Conservation (phyloP, 805 yeast species). For the Dipodascopsis uninucleata region DNA sequence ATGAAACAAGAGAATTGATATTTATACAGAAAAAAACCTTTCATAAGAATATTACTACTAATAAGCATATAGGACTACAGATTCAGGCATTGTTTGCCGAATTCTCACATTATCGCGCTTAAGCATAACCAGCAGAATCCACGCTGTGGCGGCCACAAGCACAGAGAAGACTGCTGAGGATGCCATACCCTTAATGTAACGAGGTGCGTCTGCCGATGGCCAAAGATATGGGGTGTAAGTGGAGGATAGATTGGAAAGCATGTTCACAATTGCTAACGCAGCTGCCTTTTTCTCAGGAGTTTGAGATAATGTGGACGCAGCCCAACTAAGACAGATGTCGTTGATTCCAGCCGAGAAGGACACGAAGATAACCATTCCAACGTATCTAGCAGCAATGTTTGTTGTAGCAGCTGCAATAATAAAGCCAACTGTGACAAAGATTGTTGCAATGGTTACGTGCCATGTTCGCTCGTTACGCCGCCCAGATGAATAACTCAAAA, state of each 20-base stretch:
- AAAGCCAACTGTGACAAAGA: conserved; percentile 6
- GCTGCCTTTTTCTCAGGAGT: conserved; percentile 44
- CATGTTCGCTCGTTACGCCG: conserved; percentile 22
- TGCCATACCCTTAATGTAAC: conserved; percentile 12
- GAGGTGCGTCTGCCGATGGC: conserved; percentile 8
- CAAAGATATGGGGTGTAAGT: conserved; percentile 20
- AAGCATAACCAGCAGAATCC: conserved; percentile 1
- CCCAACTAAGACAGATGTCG: conserved; percentile 19
- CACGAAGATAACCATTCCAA: conserved; percentile 17
- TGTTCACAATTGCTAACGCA: conserved; percentile 42
- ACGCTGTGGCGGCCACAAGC: conserved; percentile 5
- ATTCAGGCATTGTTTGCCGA: conserved; percentile 10
- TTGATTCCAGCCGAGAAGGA: conserved; percentile 22
- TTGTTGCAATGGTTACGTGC: conserved; percentile 9
- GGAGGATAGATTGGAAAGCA: conserved; percentile 14
- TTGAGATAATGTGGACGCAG: conserved; percentile 39
- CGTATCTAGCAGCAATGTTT: conserved; percentile 11
- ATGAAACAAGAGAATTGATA: neutral
- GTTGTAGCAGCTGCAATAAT: conserved; percentile 10
- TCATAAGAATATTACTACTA: too few species aligned
- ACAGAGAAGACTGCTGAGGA: conserved; percentile 11
- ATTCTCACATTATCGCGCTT: conserved; percentile 14
- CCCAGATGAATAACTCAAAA: conserved; percentile 39
- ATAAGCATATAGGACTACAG: conserved; percentile 14
- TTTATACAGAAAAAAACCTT: neutral